A percentile compares a stretch with the other conserved stretches of the same genome.
These are phyloP conservation scores for Neobulgaria alba DNA, from an alignment of 2,329 filamentous ascomycete species.

Conservation along the genomic window DNA sequence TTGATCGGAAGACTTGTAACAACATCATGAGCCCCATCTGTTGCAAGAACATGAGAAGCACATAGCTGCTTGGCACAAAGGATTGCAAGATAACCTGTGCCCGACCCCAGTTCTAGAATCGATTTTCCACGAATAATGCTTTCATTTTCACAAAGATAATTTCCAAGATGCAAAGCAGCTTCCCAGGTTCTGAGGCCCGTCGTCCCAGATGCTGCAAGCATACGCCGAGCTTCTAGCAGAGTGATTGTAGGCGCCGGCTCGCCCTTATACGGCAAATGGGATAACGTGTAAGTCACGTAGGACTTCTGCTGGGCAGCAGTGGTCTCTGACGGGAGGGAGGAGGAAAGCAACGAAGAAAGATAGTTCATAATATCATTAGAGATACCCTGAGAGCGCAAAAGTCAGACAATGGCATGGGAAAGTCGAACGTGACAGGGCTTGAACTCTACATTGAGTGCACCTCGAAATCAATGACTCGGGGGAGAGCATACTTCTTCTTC, in stretches of 20 bases:
- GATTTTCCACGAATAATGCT: constrained; percentile 38
- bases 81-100: constrained; percentile 68
- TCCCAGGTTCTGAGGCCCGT: constrained; percentile 78
- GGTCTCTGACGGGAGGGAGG: constrained; percentile 54
- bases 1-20: constrained; percentile 60
- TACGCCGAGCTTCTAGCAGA: constrained; percentile 57
- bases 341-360: constrained; percentile 56
- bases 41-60: constrained; percentile 53
- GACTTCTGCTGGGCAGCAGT: constrained; percentile 61
- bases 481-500: constrained; percentile 70
- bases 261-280: constrained; percentile 10
- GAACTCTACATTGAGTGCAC: too few species aligned
- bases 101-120: constrained; percentile 65
- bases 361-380: constrained; percentile 69
- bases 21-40: constrained; percentile 67
- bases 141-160: constrained; percentile 46
- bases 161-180: constrained; percentile 64
- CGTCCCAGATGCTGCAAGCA: constrained; percentile 63
- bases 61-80: constrained; percentile 61
- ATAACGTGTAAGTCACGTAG: constrained; percentile 61
- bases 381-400: constrained; percentile 53
- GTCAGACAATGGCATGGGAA: neutral
- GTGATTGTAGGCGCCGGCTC: constrained; percentile 38
- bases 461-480: constrained; percentile 1
- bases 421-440: constrained; percentile 1